Percentiles rank a stretch among this genome's conserved stretches.
Evolutionary conservation across 139 green algal genomes (phyloP).

Genomic region (Chlamydomonas urium): DNA sequence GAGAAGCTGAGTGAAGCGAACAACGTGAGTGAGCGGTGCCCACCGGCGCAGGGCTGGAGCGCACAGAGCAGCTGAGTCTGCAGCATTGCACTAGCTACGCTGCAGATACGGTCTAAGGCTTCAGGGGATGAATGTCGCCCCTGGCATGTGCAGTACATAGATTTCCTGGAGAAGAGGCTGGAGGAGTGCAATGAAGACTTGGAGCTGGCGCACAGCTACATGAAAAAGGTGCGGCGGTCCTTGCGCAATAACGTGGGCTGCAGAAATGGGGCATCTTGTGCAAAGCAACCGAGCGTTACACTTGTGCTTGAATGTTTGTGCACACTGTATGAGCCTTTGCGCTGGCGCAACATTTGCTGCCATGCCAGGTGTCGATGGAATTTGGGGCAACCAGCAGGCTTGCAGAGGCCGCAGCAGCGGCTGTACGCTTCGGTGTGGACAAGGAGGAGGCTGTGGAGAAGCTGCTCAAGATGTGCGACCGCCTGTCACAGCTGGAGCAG

Average conservation of each 20-base stretch:
- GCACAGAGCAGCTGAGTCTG: neutral
- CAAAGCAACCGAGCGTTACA: too few relatives aligned
- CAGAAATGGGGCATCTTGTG: neutral
- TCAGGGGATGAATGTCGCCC: too few relatives aligned
- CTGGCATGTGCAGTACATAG: conserved; percentile 23
- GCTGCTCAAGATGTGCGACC: conserved; percentile 38
- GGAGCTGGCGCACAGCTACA: conserved; percentile 21
- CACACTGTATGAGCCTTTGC: neutral
- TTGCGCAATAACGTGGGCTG: neutral
- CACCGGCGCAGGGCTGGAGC: neutral
- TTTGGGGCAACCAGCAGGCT: conserved; percentile 46
- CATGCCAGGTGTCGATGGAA: conserved; percentile 40
- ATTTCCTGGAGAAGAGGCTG: conserved; percentile 26
- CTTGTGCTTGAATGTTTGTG: too few relatives aligned
- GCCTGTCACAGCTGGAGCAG: conserved; percentile 35
- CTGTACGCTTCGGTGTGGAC: conserved; percentile 52
- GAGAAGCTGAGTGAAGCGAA: conserved; percentile 40
- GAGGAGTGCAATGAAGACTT: conserved; percentile 33
- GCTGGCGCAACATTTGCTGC: neutral
- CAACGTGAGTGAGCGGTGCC: conserved; percentile 15
- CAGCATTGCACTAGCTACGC: too few relatives aligned
- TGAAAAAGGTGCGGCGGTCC: conserved; percentile 45
- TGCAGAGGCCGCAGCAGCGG: conserved; percentile 44
- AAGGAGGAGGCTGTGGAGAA: conserved; percentile 43
- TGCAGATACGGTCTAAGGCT: too few relatives aligned